Evolutionary conservation across 192 early-diverging fungal genomes (phyloP), one percentile per base, ranked within the genome.

Genomic region (Gamsiella multidivaricata): DNA sequence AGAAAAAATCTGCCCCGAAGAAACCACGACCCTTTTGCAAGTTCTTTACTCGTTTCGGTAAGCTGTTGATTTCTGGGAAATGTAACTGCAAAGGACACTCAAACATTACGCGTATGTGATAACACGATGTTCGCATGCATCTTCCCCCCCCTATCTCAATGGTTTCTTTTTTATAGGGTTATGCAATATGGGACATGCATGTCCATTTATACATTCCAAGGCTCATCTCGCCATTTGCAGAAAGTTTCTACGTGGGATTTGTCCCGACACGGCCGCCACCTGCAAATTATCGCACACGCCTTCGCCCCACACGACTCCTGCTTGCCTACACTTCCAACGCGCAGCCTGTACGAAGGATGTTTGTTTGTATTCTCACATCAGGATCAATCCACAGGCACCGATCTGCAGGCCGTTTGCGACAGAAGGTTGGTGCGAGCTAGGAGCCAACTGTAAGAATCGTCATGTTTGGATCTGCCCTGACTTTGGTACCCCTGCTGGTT

Each of bases 381-480:
- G 84, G 54, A 66, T 84, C 20, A 88, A 81, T 47, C 80, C 84
- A 0, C 83, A 85, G 43, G 87, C 88, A 14, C 84, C 88, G 1
- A 87, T 92, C 18, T 93, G 91, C 47, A 83, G 84, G 29, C 78
- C 78, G 2, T 93, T 93, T 82, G 86, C 87, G 0, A 82, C 83
- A 22, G 82, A 86, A 34, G 90, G 91, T 0, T 89, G 79, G 64
- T 93, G 91, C 63, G 74, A 83, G 12, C 81, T 83, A 41, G 91
- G 88, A 20, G 31, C 23, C 0, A 61, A 66, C 8, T 93, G 91
- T 59, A 69, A 70, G 20, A 72, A 89, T 52, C 84, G 88, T 4
- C 91, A 93, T 72, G 84, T 91, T 5, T 85, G 85, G 74, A 85
- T 91, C 22, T 93, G 91, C 42, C 91, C 91, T 0, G 88, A 89